Evolutionary conservation across 2,329 filamentous ascomycete genomes (phyloP).

Genomic region (Boeremia exigua): DNA sequence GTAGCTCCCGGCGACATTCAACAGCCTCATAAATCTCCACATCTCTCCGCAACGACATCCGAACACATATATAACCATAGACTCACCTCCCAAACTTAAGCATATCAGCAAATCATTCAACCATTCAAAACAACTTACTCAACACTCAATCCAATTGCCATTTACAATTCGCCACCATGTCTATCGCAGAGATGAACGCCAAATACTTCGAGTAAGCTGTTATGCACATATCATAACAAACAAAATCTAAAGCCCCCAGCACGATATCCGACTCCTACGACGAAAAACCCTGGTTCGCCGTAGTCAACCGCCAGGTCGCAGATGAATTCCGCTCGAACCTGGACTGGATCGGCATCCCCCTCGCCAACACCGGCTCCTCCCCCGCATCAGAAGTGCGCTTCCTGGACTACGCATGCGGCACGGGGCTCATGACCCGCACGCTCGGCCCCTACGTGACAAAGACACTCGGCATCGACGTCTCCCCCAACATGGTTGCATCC

Average conservation of each 20-base stretch:
- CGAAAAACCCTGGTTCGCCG: conserved; percentile 57
- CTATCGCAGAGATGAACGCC: conserved; percentile 44
- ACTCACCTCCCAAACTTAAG: not conserved
- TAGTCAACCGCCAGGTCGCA: conserved; percentile 61
- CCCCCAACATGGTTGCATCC: conserved; percentile 70
- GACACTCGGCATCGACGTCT: conserved; percentile 72
- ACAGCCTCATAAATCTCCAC: conserved; percentile 5
- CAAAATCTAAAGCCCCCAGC: conserved; percentile 44
- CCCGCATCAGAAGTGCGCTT: conserved; percentile 56
- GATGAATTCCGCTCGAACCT: conserved; percentile 60
- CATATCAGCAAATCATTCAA: not conserved
- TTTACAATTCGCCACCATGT: conserved; percentile 25
- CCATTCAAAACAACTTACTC: not conserved
- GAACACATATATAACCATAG: conserved; percentile 3
- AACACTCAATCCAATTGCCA: not conserved
- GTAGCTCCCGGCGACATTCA: conserved; percentile 13
- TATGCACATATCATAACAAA: not conserved
- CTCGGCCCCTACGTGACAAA: conserved; percentile 68
- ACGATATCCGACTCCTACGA: conserved; percentile 64
- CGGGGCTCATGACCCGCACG: conserved; percentile 67
- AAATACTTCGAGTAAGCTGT: conserved; percentile 43
- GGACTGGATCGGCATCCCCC: conserved; percentile 68
- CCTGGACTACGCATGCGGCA: conserved; percentile 79
- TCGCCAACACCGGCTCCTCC: conserved; percentile 48
- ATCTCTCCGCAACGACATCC: not conserved